Conservation (phyloP, 305 asterid species). For the Plantago coronopus region DNA sequence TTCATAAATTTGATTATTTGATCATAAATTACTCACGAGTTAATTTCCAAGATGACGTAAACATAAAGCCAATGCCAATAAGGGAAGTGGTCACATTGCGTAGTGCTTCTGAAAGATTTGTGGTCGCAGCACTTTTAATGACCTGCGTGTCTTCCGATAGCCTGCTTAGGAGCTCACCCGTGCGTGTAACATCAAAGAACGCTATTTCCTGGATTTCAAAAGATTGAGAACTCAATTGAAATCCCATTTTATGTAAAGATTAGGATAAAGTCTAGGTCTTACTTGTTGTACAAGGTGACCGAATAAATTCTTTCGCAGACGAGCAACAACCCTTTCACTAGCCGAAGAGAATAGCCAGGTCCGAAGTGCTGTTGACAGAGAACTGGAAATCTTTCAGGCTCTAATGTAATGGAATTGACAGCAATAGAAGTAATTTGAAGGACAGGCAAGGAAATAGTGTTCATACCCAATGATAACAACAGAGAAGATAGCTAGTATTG, state of each 20-base stretch:
- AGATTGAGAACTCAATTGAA: background rate
- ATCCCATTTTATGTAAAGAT: background rate
- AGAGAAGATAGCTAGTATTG: conserved; percentile 27
- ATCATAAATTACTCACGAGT: conserved; percentile 34
- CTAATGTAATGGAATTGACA: background rate
- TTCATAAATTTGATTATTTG: too few relatives aligned
- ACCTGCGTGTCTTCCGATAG: conserved; percentile 74
- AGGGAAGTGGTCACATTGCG: conserved; percentile 55
- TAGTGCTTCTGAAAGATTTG: conserved; percentile 65
- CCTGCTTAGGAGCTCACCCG: conserved; percentile 72
- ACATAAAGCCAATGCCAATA: conserved; percentile 69
- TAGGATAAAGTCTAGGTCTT: background rate
- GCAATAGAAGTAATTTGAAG: background rate
- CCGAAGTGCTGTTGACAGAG: conserved; percentile 28
- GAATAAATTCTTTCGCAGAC: conserved; percentile 27
- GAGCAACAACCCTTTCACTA: conserved; percentile 36
- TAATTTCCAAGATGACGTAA: conserved; percentile 64
- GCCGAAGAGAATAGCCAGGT: conserved; percentile 34
- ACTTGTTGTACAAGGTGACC: conserved; percentile 31
- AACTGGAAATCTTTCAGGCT: conserved; percentile 20
- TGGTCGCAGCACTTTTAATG: conserved; percentile 69
- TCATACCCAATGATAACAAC: conserved; percentile 32
- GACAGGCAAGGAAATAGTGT: background rate
- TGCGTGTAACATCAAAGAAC: conserved; percentile 66
- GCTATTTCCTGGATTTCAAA: conserved; percentile 50